phyloP scores from a whole-genome alignment of 441 rosid genomes.

The Kokia cookei region DNA sequence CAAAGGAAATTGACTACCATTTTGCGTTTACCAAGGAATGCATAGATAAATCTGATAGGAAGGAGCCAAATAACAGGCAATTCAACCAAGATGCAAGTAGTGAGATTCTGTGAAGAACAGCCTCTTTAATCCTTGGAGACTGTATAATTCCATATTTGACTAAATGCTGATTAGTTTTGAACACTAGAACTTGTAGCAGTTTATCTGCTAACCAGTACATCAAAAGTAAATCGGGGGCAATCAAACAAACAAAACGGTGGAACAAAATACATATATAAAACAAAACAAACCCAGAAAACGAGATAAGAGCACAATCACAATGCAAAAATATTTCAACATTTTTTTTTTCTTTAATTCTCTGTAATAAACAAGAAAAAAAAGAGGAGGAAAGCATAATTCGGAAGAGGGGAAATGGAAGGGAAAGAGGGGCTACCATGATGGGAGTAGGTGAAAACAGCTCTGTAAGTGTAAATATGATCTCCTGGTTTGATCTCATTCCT shows the following conservation, averaged over 20 bases:
- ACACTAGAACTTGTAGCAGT: background rate
- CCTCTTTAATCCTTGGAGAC: background rate
- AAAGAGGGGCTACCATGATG: conserved; percentile 60
- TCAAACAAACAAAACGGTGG: background rate
- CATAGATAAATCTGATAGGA: background rate
- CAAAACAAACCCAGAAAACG: background rate
- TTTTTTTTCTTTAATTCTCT: background rate
- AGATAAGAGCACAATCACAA: background rate
- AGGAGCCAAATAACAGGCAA: background rate
- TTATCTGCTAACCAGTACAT: background rate
- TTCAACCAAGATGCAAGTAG: background rate
- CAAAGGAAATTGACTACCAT: background rate
- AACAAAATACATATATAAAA: background rate
- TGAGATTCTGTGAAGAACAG: background rate
- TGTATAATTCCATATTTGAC: background rate
- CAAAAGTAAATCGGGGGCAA: background rate
- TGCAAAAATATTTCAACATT: background rate
- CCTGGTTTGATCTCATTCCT: conserved; percentile 72
- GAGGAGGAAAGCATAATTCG: background rate
- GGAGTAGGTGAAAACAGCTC: conserved; percentile 90
- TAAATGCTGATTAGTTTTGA: background rate
- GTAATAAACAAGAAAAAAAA: background rate
- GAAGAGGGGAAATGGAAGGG: background rate
- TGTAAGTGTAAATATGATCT: conserved; percentile 94
- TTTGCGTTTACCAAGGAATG: background rate